Evolutionary conservation across 78 protist species (phyloP).

Genomic region (Anaeramoeba flamelloides): DNA sequence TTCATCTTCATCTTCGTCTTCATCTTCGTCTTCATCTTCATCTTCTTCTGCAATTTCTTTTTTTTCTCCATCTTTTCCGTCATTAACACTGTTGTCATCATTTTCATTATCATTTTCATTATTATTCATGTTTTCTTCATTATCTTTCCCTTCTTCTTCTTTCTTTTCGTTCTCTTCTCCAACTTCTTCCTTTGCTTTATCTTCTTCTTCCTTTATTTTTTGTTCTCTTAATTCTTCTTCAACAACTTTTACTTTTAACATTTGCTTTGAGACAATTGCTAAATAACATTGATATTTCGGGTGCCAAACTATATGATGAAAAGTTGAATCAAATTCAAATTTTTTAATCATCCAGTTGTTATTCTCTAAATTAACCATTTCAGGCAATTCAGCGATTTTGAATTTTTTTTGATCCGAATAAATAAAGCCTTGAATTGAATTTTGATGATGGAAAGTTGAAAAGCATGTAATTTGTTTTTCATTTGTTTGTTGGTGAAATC

Average conservation of each 20-base stretch:
- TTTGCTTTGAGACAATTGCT: neutral
- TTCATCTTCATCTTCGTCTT: neutral
- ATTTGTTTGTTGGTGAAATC: neutral
- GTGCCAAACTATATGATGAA: neutral
- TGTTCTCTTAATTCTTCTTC: no score
- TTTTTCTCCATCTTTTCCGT: neutral
- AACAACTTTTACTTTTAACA: neutral
- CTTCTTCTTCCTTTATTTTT: neutral
- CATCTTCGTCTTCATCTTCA: neutral
- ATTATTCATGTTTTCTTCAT: neutral
- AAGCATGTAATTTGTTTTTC: neutral
- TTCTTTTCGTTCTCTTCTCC: neutral
- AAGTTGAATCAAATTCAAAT: neutral
- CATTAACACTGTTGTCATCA: neutral
- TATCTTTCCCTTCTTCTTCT: neutral
- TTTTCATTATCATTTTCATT: neutral
- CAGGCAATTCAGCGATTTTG: neutral
- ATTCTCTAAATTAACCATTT: neutral
- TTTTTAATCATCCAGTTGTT: neutral
- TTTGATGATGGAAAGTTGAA: neutral
- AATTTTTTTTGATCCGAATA: neutral
- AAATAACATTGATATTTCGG: neutral
- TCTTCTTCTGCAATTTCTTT: neutral
- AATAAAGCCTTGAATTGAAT: neutral
- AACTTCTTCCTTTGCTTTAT: neutral